These are phyloP conservation scores for Aspergillus saccharolyticus DNA, from an alignment of 495 filamentous ascomycete genomes.

Conservation along the genomic window DNA sequence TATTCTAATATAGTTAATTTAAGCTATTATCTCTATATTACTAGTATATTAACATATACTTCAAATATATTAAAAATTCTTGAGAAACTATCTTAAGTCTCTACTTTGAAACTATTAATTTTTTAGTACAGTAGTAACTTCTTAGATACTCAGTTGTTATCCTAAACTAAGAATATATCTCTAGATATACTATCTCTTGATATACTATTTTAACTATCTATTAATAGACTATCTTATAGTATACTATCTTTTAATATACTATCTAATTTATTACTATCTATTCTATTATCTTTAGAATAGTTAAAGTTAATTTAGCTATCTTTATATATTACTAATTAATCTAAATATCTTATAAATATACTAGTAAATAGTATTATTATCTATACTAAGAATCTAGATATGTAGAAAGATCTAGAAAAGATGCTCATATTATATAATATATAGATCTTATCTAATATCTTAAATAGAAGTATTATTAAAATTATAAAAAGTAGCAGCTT, in stretches of 20 bases:
- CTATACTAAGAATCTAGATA: neutral
- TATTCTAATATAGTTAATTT: too few species aligned
- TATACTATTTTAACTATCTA: too few species aligned
- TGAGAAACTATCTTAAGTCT: too few species aligned
- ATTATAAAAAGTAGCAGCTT: neutral
- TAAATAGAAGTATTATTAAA: neutral
- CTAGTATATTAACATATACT: too few species aligned
- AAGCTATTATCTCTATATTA: too few species aligned
- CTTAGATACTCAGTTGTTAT: too few species aligned
- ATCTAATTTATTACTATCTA: neutral
- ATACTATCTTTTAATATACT: neutral
- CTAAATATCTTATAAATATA: neutral
- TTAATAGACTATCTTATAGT: neutral
- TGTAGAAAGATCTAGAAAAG: neutral
- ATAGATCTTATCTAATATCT: neutral
- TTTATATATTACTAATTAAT: neutral
- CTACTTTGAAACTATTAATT: too few species aligned
- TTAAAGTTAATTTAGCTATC: neutral
- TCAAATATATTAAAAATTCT: too few species aligned
- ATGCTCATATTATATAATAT: neutral
- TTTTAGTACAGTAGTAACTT: too few species aligned
- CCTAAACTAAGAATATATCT: too few species aligned
- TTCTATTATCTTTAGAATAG: neutral
- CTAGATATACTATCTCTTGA: too few species aligned
- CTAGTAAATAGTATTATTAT: neutral